These are phyloP conservation scores for Leccinum ochraceum DNA, from an alignment of 768 basidiomycete species.

Conservation along the genomic window DNA sequence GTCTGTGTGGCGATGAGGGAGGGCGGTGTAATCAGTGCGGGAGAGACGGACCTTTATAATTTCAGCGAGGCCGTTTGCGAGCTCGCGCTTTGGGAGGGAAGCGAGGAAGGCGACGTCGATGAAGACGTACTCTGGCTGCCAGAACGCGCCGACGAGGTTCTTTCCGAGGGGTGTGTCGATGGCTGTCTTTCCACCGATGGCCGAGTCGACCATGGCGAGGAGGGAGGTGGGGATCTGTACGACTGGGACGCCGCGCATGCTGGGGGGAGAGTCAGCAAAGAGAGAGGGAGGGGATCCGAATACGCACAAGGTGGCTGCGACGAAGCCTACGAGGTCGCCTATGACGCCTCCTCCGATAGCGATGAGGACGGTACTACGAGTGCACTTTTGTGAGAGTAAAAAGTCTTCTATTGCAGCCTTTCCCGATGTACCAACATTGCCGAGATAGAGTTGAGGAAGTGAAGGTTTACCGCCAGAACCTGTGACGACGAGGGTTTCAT, in stretches of 20 bases:
- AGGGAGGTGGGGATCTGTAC: slow-evolving; percentile 96
- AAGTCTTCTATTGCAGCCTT: slow-evolving; percentile 96
- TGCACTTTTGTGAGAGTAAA: slow-evolving; percentile 83
- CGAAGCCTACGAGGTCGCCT: slow-evolving; percentile 95
- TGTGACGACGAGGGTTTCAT: no score
- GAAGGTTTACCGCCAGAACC: no score
- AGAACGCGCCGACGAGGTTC: slow-evolving; percentile 97
- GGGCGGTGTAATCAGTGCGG: background rate
- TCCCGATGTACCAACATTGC: slow-evolving; percentile 41
- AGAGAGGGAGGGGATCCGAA: background rate
- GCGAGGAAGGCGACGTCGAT: slow-evolving; percentile 96
- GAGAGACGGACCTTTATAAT: slow-evolving; percentile 78
- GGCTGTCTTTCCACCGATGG: slow-evolving; percentile 98
- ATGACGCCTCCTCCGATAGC: slow-evolving; percentile 97
- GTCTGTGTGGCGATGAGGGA: slow-evolving; percentile 55
- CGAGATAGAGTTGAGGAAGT: no score
- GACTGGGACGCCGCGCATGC: slow-evolving; percentile 96
- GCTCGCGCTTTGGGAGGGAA: slow-evolving; percentile 87
- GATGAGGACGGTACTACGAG: slow-evolving; percentile 89
- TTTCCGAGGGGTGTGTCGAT: slow-evolving; percentile 98
- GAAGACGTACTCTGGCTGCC: slow-evolving; percentile 97
- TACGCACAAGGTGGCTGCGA: slow-evolving; percentile 92
- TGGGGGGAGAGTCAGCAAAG: slow-evolving; percentile 6
- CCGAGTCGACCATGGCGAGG: slow-evolving; percentile 98
- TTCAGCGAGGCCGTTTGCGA: slow-evolving; percentile 99